Conservation (phyloP, 805 yeast species). For the Diddensiella santjacobensis region DNA sequence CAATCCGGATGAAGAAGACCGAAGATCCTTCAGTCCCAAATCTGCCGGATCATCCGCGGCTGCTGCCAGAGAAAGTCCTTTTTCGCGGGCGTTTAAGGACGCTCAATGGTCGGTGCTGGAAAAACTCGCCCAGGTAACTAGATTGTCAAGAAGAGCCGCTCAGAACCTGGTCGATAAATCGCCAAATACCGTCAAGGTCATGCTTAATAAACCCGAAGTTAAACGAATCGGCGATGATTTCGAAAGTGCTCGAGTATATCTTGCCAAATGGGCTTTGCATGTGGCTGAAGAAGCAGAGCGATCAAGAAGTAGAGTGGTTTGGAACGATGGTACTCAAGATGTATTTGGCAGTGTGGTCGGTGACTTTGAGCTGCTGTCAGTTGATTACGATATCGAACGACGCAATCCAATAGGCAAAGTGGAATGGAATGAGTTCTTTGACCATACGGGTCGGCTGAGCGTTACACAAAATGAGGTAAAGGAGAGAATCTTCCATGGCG, state of each 20-base stretch:
- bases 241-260: constrained; percentile 84
- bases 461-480: constrained; percentile 77
- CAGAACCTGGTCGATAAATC: constrained; percentile 54
- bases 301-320: constrained; percentile 37
- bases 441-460: constrained; percentile 65
- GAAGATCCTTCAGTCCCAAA: constrained; percentile 53
- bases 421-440: constrained; percentile 87
- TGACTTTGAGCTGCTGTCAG: constrained; percentile 41
- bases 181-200: constrained; percentile 54
- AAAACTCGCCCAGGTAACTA: constrained; percentile 73
- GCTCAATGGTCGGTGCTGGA: constrained; percentile 88
- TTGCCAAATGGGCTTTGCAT: constrained; percentile 95
- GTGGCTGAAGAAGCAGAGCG: constrained; percentile 88
- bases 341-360: constrained; percentile 32
- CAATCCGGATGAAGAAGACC: constrained; percentile 70
- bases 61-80: constrained; percentile 30
- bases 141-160: constrained; percentile 59
- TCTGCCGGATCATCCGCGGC: constrained; percentile 27
- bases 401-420: constrained; percentile 58
- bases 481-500: constrained; percentile 86
- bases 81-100: constrained; percentile 52
- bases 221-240: constrained; percentile 79
- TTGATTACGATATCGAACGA: constrained; percentile 58
- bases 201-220: constrained; percentile 76
- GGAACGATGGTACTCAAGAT: constrained; percentile 35